Percentiles rank a stretch among this genome's conserved stretches.
Evolutionary conservation across 148 eudicot genomes (phyloP).

Genomic region (Diospyros lotus): DNA sequence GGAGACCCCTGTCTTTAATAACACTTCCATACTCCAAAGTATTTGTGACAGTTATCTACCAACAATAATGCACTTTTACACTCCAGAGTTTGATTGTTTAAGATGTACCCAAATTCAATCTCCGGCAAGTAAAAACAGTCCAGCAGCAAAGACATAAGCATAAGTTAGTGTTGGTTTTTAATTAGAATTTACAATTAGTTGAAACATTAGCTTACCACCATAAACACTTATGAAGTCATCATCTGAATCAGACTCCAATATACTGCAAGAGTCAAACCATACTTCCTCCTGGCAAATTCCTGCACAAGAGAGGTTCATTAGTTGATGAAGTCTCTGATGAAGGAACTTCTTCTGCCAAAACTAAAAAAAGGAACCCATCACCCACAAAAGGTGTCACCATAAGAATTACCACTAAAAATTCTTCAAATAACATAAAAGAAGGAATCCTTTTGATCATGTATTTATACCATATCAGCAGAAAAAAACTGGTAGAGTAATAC

Average conservation of each 20-base stretch:
- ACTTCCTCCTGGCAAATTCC: conserved; percentile 61
- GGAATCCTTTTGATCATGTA: too few relatives aligned
- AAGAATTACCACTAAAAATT: neutral
- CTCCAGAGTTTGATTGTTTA: too few relatives aligned
- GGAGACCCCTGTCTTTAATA: too few relatives aligned
- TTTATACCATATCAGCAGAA: too few relatives aligned
- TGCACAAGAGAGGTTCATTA: conserved; percentile 13
- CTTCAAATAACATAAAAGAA: neutral
- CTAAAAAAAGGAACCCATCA: neutral
- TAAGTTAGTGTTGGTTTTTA: neutral
- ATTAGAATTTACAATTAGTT: neutral
- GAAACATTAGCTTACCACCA: conserved; percentile 39
- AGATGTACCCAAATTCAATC: too few relatives aligned
- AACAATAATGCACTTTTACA: too few relatives aligned
- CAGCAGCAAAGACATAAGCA: neutral
- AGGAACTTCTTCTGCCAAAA: too few relatives aligned
- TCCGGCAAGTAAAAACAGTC: too few relatives aligned
- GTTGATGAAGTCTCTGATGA: neutral
- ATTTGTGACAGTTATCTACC: too few relatives aligned
- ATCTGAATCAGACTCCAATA: conserved; percentile 70
- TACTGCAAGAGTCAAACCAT: conserved; percentile 78
- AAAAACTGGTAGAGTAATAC: too few relatives aligned
- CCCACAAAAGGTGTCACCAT: neutral
- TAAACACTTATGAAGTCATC: conserved; percentile 72
- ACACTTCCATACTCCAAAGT: too few relatives aligned